Evolutionary conservation across 2,329 filamentous ascomycete genomes (phyloP).

Genomic region (Monosporascus sp.): DNA sequence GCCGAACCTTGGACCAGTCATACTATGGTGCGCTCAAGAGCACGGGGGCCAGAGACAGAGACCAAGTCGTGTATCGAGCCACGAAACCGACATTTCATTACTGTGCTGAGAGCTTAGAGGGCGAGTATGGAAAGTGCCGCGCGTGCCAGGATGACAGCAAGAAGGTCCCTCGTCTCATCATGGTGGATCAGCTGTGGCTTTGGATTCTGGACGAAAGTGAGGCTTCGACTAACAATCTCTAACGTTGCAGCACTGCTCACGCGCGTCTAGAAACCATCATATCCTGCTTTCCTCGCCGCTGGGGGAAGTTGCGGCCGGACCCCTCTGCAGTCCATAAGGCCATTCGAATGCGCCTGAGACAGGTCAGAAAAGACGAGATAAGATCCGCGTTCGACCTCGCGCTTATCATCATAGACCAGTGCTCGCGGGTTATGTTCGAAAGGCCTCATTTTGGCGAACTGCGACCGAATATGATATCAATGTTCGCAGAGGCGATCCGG

Average conservation of each 20-base stretch:
- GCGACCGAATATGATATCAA: conserved; percentile 24
- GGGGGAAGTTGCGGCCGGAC: conserved; percentile 32
- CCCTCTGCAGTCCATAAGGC: conserved; percentile 29
- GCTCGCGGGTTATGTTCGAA: conserved; percentile 31
- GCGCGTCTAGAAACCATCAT: conserved; percentile 28
- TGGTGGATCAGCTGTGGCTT: conserved; percentile 11
- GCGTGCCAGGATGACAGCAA: conserved; percentile 1
- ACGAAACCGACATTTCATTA: background rate
- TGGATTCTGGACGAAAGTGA: conserved; percentile 9
- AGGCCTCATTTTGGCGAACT: conserved; percentile 23
- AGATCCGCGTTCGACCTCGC: conserved; percentile 26
- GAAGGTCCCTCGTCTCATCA: conserved; percentile 6
- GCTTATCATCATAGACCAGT: conserved; percentile 30
- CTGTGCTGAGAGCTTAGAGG: no score
- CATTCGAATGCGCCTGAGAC: conserved; percentile 18
- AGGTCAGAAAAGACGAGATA: conserved; percentile 13
- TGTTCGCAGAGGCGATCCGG: conserved; percentile 24
- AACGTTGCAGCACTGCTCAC: no score
- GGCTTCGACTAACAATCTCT: no score
- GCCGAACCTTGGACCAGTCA: conserved; percentile 25
- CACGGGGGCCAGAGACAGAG: conserved; percentile 19
- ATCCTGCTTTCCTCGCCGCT: conserved; percentile 31
- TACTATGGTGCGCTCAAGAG: conserved; percentile 23
- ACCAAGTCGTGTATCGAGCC: conserved; percentile 11
- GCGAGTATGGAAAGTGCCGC: background rate